Evolutionary conservation across 2,329 filamentous ascomycete genomes (phyloP), one percentile per base, ranked within the genome.

Genomic region (Arachnopeziza araneosa): DNA sequence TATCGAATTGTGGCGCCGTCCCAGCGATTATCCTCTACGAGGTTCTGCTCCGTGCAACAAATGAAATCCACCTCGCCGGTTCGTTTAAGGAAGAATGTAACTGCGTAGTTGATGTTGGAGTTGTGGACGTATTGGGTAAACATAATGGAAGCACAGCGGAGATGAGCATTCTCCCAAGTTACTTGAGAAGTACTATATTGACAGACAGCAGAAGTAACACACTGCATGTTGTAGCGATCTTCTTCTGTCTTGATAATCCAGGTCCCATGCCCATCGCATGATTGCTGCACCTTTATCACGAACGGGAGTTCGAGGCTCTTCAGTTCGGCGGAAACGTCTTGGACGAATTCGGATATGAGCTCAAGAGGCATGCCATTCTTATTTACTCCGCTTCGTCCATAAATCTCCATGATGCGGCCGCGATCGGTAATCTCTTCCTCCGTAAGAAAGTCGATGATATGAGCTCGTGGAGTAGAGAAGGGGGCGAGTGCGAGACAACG

Each of bases 231-330:
- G 50, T 51, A 26, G 21, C 55, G n/a, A 12, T 23, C 23, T 32
- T 56, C 17, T 19, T 56, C 55, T 2, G 44, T 51, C 48, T 56
- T 56, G 44, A 56, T n/a, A 23, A 56, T 56, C n/a, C n/a, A 56
- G 4, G 55, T 56, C n/a, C 55, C 55, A 12, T 56, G 49, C 22
- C 55, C 55, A 32, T 50, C 24, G n/a, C 30, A 17, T 21, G 48
- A 21, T 24, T 50, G 48, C 24, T 56, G 55, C 23, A 56, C 24
- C 21, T 56, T 51, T 14, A 51, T 10, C n/a, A 56, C 55, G 24
- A 50, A 56, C 7, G 55, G 55, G 22, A 56, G 30, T 14, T 14
- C 17, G 36, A 14, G 36, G 2, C 17, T 44, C 6, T 44, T 19
- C 6, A 44, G 36, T 4, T 17, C 36, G 10, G 10, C 4, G 17